Evolutionary conservation across 139 green algal species (phyloP), one percentile per base, ranked within the genome.

Genomic region (Micractinium sp.): DNA sequence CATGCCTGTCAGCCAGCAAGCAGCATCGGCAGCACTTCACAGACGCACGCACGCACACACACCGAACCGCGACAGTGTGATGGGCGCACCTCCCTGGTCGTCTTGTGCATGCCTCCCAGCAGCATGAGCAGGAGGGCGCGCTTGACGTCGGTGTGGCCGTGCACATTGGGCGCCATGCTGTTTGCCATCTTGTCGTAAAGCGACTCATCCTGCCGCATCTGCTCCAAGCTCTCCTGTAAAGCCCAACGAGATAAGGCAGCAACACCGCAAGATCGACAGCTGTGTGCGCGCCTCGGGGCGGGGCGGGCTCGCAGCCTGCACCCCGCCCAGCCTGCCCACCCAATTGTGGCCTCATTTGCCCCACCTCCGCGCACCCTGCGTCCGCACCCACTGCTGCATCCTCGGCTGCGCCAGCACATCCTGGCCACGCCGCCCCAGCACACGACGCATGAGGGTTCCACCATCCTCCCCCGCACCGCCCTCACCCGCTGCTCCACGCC

Each of bases 111-210:
- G 63, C 97, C 97, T 19, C 97, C 97, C 88, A 99, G 91, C 81
- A 99, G 94, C 97, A 98, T 98, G 33, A 99, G 95, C 91, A 98
- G 94, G 75, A 99, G 91, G 16, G 97, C 96, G 82, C 96, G 93
- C 94, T 99, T 99, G 47, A 99, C 95, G 82, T 95, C 93, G 38
- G 94, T 92, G 86, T 96, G 94, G 53, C 97, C 97, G 85, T 94
- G 98, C 73, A 99, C 95, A n/a, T 90, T 92, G n/a, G 97, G 97
- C 74, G 95, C 96, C 63, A 99, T 94, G 90, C 91, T 96, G 13
- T 63, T 78, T 0, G 95, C 94, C 76, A 99, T 91, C 36, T 95
- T 89, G 61, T 92, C 79, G 77, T 93, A 93, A 88, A 97, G 94
- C 39, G 73, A 56, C 2, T 69, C 60, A 82, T 95, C 94, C 56